Conservation (phyloP, 805 yeast genomes). For the Saturnispora ahearnii region DNA sequence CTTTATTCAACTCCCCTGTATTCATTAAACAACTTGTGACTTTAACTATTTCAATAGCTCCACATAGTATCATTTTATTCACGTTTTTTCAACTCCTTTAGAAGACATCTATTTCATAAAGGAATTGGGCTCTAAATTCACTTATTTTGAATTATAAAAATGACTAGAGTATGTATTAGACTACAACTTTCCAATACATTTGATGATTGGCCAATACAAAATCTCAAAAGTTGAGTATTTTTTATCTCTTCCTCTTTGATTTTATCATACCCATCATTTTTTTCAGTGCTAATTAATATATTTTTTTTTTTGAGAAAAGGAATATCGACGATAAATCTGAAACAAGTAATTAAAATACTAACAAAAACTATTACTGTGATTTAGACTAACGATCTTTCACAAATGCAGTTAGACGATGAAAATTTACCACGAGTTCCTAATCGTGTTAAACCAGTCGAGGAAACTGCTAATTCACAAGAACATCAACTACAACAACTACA, state of each 20-base stretch:
- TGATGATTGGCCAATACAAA: not conserved
- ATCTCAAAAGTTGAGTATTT: not conserved
- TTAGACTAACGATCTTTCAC: slow-evolving; percentile 17
- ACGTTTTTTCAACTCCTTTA: not conserved
- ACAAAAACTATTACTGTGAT: not conserved
- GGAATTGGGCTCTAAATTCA: not conserved
- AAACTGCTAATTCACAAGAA: slow-evolving; percentile 1
- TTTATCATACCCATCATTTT: not conserved
- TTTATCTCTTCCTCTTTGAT: not conserved
- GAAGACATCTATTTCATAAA: not conserved
- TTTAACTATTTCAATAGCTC: not conserved
- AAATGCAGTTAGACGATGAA: slow-evolving; percentile 26
- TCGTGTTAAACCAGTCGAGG: slow-evolving; percentile 9
- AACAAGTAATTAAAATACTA: not conserved
- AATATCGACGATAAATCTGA: no score
- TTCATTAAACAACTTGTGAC: not conserved
- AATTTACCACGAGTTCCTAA: slow-evolving; percentile 18
- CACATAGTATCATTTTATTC: not conserved
- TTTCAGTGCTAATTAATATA: not conserved
- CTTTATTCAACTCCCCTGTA: not conserved
- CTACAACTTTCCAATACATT: not conserved
- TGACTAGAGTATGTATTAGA: not conserved
- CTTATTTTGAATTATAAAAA: not conserved
- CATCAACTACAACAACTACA: slow-evolving; percentile 8
- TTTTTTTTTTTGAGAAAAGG: not conserved